These are phyloP conservation scores for Acanthamoeba triangularis DNA, from an alignment of 208 protist genomes.

Conservation along the genomic window DNA sequence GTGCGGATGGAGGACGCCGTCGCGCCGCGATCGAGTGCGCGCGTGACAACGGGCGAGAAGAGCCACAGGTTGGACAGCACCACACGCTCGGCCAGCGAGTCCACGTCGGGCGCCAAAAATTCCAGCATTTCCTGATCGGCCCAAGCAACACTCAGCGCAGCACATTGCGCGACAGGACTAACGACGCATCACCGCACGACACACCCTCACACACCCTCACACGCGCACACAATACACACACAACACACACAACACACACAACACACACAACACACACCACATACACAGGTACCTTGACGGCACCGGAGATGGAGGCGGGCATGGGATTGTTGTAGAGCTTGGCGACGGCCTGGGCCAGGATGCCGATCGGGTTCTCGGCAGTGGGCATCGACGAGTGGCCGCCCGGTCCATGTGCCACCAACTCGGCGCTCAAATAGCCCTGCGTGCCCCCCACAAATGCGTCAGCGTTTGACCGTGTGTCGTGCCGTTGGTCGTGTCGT, in stretches of 20 bases:
- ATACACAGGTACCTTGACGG: not conserved
- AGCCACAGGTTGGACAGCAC: constrained; percentile 44
- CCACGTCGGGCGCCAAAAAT: constrained; percentile 26
- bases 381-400: constrained; percentile 80
- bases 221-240: not conserved
- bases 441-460: not conserved
- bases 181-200: not conserved
- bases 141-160: not conserved
- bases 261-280: no score
- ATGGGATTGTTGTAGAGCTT: constrained; percentile 10
- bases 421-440: constrained; percentile 65
- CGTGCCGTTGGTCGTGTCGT: not conserved
- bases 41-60: not conserved
- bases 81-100: not conserved
- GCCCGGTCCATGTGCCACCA: not conserved
- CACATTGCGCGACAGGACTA: not conserved
- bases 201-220: no score
- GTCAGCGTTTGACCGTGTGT: not conserved
- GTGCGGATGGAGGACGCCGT: not conserved
- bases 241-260: no score
- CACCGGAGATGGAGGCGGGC: constrained; percentile 5
- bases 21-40: not conserved
- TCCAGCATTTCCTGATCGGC: constrained; percentile 27
- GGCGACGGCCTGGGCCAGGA: constrained; percentile 61
- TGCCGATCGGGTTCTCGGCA: constrained; percentile 63